Evolutionary conservation across 1,284 basidiomycete species (phyloP).

Genomic region (Papiliotrema nemorosa): DNA sequence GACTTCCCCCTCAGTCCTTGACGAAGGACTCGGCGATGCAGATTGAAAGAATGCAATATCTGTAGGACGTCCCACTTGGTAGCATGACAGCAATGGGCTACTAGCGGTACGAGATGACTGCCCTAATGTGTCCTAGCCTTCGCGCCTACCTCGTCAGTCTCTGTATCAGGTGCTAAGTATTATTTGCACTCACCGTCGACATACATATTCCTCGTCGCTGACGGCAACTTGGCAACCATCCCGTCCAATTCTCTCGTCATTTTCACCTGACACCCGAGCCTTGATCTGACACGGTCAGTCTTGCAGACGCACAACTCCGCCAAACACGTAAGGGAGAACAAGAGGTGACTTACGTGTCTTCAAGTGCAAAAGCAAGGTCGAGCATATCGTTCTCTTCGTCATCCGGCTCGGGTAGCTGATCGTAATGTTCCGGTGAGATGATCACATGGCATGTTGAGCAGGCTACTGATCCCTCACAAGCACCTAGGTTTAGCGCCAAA

Average conservation of each 20-base stretch:
- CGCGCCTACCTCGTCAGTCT: constrained; percentile 13
- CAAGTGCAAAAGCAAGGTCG: constrained; percentile 94
- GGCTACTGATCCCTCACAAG: constrained; percentile 93
- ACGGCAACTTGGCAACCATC: constrained; percentile 77
- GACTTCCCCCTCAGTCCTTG: no score
- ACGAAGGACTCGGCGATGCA: no score
- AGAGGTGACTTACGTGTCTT: constrained; percentile 69
- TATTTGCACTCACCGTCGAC: constrained; percentile 66
- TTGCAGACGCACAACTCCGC: background rate
- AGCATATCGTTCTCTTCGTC: constrained; percentile 99
- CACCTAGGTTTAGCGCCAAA: constrained; percentile 56
- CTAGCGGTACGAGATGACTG: background rate
- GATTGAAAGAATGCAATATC: no score
- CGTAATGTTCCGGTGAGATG: constrained; percentile 75
- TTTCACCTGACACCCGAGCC: constrained; percentile 73
- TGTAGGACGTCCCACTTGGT: no score
- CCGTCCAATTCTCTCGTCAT: constrained; percentile 80
- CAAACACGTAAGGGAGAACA: background rate
- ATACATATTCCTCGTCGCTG: constrained; percentile 96
- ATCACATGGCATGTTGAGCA: constrained; percentile 98
- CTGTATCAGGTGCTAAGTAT: background rate
- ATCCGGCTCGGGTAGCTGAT: constrained; percentile 81
- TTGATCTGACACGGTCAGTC: constrained; percentile 48
- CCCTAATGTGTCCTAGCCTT: constrained; percentile 29
- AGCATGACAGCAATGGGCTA: no score